Base-by-base conservation (phyloP, 129 eudicot species). In the Kitagawia praeruptora region DNA sequence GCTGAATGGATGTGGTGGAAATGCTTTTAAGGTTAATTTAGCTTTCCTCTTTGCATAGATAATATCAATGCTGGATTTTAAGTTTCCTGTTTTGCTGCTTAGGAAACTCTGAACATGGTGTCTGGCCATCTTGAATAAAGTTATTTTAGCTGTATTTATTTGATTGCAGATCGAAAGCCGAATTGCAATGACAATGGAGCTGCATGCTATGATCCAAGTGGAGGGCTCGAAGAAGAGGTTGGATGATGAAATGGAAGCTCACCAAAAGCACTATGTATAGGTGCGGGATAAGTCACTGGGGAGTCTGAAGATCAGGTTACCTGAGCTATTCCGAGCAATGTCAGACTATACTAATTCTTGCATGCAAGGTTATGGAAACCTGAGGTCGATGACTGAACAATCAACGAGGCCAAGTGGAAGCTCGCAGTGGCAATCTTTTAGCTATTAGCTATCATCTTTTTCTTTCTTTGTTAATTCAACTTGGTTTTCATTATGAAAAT, bases 211-310 rank as follows among this genome's bases (percentile, higher is more conserved):
- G 1, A 34, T 84, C 74, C 87, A 83, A 83, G 96, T 94, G 64
- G 96, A 94, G 78, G 80, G 92, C 61, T 70, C 90, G 81, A 91
- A 89, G 75, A 94, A 94, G 89, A 88, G 84, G 80, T 56, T 91
- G 80, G 96, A 91, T 4, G 98, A 94, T 28, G 98, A 94, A 78
- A 75, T 81, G 74, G 98, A 91, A 84, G 91, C 90, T 78, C 93
- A 94, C 81, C 92, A 86, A 70, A 91, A 87, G 83, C 87, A 79
- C 40, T 94, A 91, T 79, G 98, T 90, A 75, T 97, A 91, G 79
- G 98, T 94, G 51, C 84, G 97, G 85, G 98, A 94, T 75, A 94
- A 94, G 81, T 91, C 98, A 6, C 77, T 91, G 53, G 98, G 96
- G 71, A 89, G 84, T 75, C 77, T 94, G 8, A 94, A 91, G 75